A percentile compares a stretch with the other conserved stretches of the same genome.
Conservation (phyloP, 2,329 filamentous ascomycete genomes). For the Ceratocystis huliohia region DNA sequence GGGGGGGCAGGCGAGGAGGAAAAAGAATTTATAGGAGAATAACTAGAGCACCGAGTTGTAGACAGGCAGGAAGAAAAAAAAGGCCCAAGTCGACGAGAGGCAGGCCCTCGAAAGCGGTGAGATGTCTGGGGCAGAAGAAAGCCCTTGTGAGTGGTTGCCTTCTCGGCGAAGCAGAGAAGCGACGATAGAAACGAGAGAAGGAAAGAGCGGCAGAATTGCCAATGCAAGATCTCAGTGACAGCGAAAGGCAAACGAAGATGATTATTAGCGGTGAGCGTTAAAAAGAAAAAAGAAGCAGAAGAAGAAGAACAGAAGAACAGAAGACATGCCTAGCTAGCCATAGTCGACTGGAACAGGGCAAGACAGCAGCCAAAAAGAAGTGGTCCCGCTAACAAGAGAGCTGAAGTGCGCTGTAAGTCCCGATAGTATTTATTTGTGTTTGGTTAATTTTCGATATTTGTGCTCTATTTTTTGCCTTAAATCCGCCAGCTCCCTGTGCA, state of each 20-base stretch:
- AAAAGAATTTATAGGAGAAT: not conserved
- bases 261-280: not conserved
- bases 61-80: not conserved
- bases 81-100: not conserved
- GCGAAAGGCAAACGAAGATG: conserved; percentile 8
- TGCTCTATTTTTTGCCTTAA: not conserved
- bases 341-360: not conserved
- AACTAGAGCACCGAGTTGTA: not conserved
- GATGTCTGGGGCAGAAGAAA: not conserved
- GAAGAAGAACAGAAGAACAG: conserved; percentile 1
- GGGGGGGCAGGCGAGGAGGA: not conserved
- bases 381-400: too few relatives aligned
- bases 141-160: not conserved
- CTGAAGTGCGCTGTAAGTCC: too few relatives aligned
- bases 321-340: not conserved
- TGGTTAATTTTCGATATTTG: too few relatives aligned
- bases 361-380: not conserved
- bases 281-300: conserved; percentile 5
- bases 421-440: too few relatives aligned
- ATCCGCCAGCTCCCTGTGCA: not conserved
- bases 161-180: not conserved
- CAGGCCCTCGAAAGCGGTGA: conserved; percentile 5
- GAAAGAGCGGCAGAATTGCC: not conserved
- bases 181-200: not conserved
- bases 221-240: not conserved